A percentile compares a stretch with the other conserved stretches of the same genome.
These are phyloP conservation scores for Peziza echinospora DNA, from an alignment of 495 filamentous ascomycete species.

Conservation along the genomic window DNA sequence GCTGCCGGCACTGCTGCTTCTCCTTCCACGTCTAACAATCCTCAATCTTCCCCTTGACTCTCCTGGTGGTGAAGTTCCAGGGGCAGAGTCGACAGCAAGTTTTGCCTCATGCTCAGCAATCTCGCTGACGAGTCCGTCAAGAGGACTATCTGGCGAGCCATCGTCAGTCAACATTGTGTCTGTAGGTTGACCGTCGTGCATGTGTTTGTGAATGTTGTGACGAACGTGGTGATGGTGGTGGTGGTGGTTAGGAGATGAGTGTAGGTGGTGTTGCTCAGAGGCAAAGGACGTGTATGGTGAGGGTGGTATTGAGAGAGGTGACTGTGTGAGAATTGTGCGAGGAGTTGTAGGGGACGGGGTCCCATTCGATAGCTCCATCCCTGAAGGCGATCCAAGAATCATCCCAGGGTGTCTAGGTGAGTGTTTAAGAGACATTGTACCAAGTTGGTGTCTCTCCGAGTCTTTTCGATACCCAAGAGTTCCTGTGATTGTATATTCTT, in stretches of 20 bases:
- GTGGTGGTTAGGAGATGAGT: not conserved
- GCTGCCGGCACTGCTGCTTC: constrained; percentile 10
- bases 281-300: no score
- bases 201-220: not conserved
- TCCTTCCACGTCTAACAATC: constrained; percentile 1
- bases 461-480: no score
- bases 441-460: no score
- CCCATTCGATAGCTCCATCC: no score
- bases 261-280: no score
- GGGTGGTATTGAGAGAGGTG: no score
- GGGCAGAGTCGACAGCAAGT: not conserved
- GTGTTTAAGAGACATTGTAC: no score
- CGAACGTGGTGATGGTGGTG: not conserved
- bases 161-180: not conserved
- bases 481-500: no score
- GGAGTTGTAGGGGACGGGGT: no score
- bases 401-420: no score
- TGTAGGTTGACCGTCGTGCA: not conserved
- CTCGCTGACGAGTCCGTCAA: not conserved
- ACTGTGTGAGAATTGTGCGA: no score
- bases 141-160: not conserved
- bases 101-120: not conserved
- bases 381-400: no score
- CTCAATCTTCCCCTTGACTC: not conserved
- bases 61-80: not conserved